Conservation (phyloP, 23 red algal genomes). For the Chondrus crispus region DNA sequence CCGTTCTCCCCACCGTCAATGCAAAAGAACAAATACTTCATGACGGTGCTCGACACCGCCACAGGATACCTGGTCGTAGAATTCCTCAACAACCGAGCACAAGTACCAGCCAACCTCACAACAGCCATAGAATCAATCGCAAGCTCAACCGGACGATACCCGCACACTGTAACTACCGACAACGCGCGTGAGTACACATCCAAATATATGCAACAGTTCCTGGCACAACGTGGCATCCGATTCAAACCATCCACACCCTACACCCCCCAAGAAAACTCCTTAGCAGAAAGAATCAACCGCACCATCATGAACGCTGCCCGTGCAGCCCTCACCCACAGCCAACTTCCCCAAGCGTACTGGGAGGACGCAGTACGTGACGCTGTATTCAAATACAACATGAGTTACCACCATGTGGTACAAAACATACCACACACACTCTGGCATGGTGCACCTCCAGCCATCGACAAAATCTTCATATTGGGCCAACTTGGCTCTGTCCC, state of each 20-base stretch:
- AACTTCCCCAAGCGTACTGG: not conserved
- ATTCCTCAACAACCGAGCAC: no score
- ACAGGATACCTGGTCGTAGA: no score
- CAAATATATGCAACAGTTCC: not conserved
- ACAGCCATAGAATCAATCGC: no score
- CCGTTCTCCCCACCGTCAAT: no score
- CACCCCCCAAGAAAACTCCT: not conserved
- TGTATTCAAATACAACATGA: not conserved
- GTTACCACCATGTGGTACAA: not conserved
- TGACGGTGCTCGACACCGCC: no score
- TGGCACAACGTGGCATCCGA: no score
- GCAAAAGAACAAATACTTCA: no score
- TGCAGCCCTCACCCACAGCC: not conserved
- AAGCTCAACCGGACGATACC: no score
- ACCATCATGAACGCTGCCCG: not conserved
- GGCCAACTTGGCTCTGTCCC: not conserved
- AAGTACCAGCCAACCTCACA: no score
- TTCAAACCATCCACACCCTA: not conserved
- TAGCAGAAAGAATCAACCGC: not conserved
- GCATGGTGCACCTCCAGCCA: not conserved
- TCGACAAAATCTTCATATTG: not conserved
- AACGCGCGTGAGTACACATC: slow-evolving; percentile 16
- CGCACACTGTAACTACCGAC: no score
- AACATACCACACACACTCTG: not conserved
- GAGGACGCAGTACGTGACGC: not conserved